Evolutionary conservation across 306 rosid species (phyloP).

Genomic region (Albizia julibrissin): DNA sequence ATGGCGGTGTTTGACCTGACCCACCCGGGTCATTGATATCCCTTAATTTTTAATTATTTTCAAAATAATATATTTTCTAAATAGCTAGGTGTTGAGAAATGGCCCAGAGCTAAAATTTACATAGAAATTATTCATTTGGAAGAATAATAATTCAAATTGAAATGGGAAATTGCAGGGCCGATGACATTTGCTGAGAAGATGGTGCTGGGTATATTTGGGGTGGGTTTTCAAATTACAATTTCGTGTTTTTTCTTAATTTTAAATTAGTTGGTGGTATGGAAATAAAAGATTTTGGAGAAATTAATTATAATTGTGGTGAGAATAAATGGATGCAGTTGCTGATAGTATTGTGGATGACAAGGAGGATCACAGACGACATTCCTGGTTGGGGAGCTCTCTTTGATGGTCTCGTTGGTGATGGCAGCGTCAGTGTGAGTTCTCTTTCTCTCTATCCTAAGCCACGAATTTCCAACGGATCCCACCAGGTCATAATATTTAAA

Average conservation of each 20-base stretch:
- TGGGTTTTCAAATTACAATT: conserved; percentile 28
- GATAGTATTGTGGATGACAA: conserved; percentile 88
- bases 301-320: conserved; percentile 4
- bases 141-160: background rate
- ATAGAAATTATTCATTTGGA: background rate
- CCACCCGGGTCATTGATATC: background rate
- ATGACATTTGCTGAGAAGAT: conserved; percentile 90
- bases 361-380: conserved; percentile 77
- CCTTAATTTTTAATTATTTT: background rate
- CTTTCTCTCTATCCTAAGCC: background rate
- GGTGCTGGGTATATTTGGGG: conserved; percentile 73
- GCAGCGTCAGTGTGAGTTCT: conserved; percentile 76
- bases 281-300: background rate
- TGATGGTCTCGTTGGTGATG: conserved; percentile 81
- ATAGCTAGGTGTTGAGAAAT: background rate
- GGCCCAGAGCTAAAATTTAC: background rate
- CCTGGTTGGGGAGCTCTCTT: conserved; percentile 95
- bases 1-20: background rate
- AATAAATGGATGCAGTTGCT: conserved; percentile 52
- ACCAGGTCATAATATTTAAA: no score
- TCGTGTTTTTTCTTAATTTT: background rate
- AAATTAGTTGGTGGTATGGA: background rate
- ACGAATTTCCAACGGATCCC: no score
- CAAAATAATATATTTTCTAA: no score
- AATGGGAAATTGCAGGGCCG: conserved; percentile 56